Base-by-base conservation (phyloP, 345 rosid species). In the Boechera retrofracta region DNA sequence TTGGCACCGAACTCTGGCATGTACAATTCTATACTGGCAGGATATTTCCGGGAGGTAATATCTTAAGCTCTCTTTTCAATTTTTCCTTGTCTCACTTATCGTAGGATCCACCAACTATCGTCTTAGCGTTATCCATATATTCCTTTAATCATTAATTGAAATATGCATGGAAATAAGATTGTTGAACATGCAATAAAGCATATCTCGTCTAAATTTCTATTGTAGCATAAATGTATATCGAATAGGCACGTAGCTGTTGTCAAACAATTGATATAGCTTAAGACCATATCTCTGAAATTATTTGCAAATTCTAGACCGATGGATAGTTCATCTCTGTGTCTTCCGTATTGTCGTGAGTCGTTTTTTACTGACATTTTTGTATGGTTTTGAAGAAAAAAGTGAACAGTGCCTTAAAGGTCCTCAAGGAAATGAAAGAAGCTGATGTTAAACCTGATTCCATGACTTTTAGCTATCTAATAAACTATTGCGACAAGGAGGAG, bases 1-100 rank as follows among this genome's bases (percentile, higher is more conserved):
- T 56, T 92, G 83, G 61, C 42, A 28, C 97, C 91, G 10, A 85
- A 84, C 45, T 57, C 86, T 72, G 58, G 64, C 86, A 88, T 95
- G 88, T 95, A 85, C 82, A 95, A 95, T 59, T 72, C 85, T 64
- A 87, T 95, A 75, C 77, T 95, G 87, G 89, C 71, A 53, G 99
- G 92, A 69, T 88, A 85, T 71, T 95, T 85, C 75, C 90, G 92
- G 61, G 87, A 92, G 92, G 98, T 95, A 57, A 68, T 41, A 42
- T 54, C 69, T 68, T 52, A 29, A 31, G 21, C 69, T 61, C 44
- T 49, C 74, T 3, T 48, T 53, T 69, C 47, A 33, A 48, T 15
- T 41, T 8, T 29, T 7, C 11, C 65, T 21, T 31, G 28, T 67
- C 41, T 77, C 39, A 42, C n/a, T 28, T 70, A 35, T 53, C 16